Conservation (phyloP, 257 asterid species). For the Nyctanthes arbortristis region DNA sequence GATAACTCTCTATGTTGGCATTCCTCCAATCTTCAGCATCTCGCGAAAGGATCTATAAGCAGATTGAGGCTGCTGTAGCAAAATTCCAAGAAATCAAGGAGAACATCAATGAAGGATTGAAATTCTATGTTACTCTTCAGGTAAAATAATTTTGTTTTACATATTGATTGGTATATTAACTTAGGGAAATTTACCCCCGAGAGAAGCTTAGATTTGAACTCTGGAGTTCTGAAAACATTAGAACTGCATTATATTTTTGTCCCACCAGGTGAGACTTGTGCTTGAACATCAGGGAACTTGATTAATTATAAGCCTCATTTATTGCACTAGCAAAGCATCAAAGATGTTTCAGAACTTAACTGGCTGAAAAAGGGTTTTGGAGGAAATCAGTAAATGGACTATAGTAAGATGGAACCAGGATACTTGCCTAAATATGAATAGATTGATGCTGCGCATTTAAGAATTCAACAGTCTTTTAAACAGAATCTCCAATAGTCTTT, state of each 20-base stretch:
- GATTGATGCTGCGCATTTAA: neutral
- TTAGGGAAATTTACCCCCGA: neutral
- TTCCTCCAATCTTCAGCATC: constrained; percentile 60
- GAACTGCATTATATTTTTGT: constrained; percentile 7
- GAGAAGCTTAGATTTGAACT: constrained; percentile 14
- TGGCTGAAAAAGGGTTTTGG: too few relatives aligned
- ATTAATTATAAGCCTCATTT: constrained; percentile 14
- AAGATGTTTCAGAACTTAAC: constrained; percentile 14
- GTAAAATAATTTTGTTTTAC: constrained; percentile 36
- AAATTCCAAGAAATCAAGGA: constrained; percentile 88
- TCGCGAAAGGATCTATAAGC: constrained; percentile 84
- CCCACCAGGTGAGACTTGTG: neutral
- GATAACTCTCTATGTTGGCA: constrained; percentile 16
- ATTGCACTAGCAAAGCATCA: neutral
- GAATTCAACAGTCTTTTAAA: too few relatives aligned
- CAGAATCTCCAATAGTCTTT: too few relatives aligned
- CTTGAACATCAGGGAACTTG: constrained; percentile 1
- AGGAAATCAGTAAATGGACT: neutral
- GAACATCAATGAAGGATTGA: constrained; percentile 92
- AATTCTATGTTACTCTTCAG: constrained; percentile 96
- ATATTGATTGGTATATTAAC: constrained; percentile 10
- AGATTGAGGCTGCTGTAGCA: constrained; percentile 92
- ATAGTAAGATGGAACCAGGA: neutral
- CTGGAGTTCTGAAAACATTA: constrained; percentile 1
- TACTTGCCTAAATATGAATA: neutral